phyloP scores from a whole-genome alignment of 768 basidiomycete species.

The Pleurotus platypus region DNA sequence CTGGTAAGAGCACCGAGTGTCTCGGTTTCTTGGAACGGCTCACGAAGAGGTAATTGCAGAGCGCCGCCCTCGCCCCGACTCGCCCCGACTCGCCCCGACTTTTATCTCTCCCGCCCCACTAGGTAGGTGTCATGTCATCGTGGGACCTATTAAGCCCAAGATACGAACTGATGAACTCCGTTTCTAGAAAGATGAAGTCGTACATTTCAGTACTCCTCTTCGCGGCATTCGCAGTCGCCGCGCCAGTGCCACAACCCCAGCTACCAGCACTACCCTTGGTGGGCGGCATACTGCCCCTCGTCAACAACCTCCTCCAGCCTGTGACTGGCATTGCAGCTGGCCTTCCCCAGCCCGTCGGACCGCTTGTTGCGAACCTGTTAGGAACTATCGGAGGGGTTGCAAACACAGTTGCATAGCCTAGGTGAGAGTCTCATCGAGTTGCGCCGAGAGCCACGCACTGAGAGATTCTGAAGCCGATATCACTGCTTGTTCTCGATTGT shows the following conservation, averaged over 20 bases:
- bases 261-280: not conserved
- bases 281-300: not conserved
- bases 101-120: no score
- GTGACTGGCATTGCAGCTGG: not conserved
- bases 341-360: not conserved
- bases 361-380: not conserved
- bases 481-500: no score
- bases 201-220: not conserved
- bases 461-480: no score
- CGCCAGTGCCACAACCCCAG: not conserved
- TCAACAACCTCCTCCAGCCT: not conserved
- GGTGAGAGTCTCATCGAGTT: no score
- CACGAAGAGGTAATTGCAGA: no score
- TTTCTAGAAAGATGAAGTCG: not conserved
- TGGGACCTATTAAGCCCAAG: not conserved
- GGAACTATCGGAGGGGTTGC: not conserved
- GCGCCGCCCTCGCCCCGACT: no score
- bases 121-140: no score
- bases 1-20: not conserved
- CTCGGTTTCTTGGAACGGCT: no score
- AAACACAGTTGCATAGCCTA: no score
- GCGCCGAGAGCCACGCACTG: no score
- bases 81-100: no score
- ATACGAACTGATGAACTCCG: not conserved
- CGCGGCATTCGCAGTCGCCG: not conserved